A percentile compares a stretch with the other conserved stretches of the same genome.
These are phyloP conservation scores for Malus domestica DNA, from an alignment of 306 rosid species.

Conservation along the genomic window ASM211411v1 NC_041793.1:31813501-31814000, in stretches of 20 bases:
- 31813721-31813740: not conserved
- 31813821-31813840: no score
- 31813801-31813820: no score
- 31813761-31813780: not conserved
- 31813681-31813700: not conserved
- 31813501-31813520: not conserved
- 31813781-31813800: no score
- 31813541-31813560: not conserved
- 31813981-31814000: no score
- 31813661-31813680: not conserved
- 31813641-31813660: not conserved
- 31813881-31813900: no score
- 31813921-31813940: rapidly evolving
- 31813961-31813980: no score
- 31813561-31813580: not conserved
- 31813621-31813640: not conserved
- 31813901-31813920: no score
- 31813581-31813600: not conserved
- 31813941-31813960: rapidly evolving
- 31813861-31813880: rapidly evolving
- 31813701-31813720: not conserved
- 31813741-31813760: not conserved
- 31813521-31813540: not conserved
- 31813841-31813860: rapidly evolving
- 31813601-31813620: not conserved